Evolutionary conservation across 306 rosid species (phyloP), one percentile per base, ranked within the genome.

Genomic region (Vachellia collinsii): DNA sequence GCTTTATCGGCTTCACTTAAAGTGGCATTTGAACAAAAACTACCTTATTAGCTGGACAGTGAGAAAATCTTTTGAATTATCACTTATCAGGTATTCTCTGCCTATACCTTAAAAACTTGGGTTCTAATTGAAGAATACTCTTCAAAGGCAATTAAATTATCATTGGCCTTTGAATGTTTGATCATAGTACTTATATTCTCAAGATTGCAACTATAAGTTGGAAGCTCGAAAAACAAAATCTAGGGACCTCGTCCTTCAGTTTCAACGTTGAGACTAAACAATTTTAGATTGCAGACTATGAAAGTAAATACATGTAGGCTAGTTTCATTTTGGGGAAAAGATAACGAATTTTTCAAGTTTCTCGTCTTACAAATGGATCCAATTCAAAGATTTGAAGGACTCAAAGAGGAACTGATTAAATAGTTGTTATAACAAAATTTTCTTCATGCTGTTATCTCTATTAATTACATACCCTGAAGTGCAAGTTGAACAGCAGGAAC

Each of bases 51-150:
- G 53, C 8, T 16, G 7, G n/a, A 4, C 9, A 8, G 42, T 29
- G 17, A 50, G 22, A 41, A 22, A 41, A 22, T 61, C 25, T 7
- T 2, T 6, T 39, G 12, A 42, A n/a, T 56, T 53, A 53, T 37
- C 34, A 29, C 34, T 29, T 29, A 29, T 29, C 3, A 16, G 25
- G 37, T 22, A 64, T 10, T 5, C 25, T 37, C 13, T 68, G 37
- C 29, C 82, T 43, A 8, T 0, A 20, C 8, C 53, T 17, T 6
- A 19, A 29, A 7, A 54, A 53, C 25, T 69, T 78, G 12, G 19
- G n/a, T 42, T 69, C 70, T 59, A 70, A 54, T 69, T 79, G 70
- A 70, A 69, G 46, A 39, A 39, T 66, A 3, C 41, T n/a, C 59
- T 39, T 25, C 64, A 25, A 16, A 4, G 5, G 11, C 75, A 7